Evolutionary conservation across 495 filamentous ascomycete species (phyloP), one percentile per base, ranked within the genome.

Genomic region (Xanthoparmelia taractica): DNA sequence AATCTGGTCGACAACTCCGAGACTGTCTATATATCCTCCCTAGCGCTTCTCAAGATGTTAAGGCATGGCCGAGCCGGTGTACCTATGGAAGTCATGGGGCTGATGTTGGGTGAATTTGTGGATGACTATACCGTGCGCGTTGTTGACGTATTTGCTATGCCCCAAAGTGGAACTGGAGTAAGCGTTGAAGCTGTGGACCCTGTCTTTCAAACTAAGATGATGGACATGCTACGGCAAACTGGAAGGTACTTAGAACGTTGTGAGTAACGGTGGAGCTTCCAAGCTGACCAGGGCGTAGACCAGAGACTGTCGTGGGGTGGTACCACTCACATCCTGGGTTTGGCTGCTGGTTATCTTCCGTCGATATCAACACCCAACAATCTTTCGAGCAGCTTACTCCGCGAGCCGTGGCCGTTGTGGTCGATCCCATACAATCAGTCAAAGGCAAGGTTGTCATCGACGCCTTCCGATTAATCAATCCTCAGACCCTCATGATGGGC

Each of bases 391-490:
- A 97, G 74, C 85, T 97, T 54, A 97, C 89, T 0, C 90, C 95
- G 47, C 89, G 94, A 71, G 91, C 94, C 57, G 94, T 98, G 64
- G 94, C 94, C 63, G 94, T 98, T 59, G 94, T 98, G 69, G 90
- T 98, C 65, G 94, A 98, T 68, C 94, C 94, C 47, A 98, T 98
- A 69, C 94, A 98, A 78, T 97, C 93, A 60, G 94, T 98, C 69
- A 98, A 98, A 77, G 94, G 94, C 74, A 98, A 98, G 73, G 94
- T 98, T 70, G 94, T 98, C 66, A 98, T 98, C 67, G 94, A 98
- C 73, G 94, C 94, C 38, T 98, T 98, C 85, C 93, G 94, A 58
- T 86, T 97, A 59, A 98, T 98, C 78, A 96, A 96, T 79, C 95
- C 95, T 45, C 94, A 98, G 76, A 90, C 91, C n/a, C 82, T 97